Conservation (phyloP, 805 yeast species). For the Candida jianshihensis region DNA sequence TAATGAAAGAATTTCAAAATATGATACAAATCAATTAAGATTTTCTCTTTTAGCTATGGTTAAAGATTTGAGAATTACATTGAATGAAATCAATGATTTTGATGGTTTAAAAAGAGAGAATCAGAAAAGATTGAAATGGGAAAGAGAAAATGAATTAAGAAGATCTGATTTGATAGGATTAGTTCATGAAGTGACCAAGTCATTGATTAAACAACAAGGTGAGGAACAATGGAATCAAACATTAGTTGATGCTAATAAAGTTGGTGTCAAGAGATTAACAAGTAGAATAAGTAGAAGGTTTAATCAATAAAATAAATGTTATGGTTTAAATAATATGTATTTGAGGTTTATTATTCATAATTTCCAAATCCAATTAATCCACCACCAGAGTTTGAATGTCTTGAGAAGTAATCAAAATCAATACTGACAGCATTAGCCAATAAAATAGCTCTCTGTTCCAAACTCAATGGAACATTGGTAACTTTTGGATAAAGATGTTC, state of each 20-base stretch:
- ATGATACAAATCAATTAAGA: constrained; percentile 41
- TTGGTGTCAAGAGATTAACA: constrained; percentile 1
- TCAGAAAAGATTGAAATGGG: constrained; percentile 44
- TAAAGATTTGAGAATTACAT: constrained; percentile 38
- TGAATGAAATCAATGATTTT: constrained; percentile 32
- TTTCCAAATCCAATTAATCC: constrained; percentile 12
- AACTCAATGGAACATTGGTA: constrained; percentile 40
- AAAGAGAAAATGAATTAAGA: constrained; percentile 46
- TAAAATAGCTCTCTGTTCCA: constrained; percentile 81
- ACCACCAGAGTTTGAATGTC: constrained; percentile 60
- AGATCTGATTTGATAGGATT: constrained; percentile 48
- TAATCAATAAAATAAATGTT: no score
- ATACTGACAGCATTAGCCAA: constrained; percentile 85
- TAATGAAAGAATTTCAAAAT: constrained; percentile 38
- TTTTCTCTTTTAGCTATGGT: constrained; percentile 51
- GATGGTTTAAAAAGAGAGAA: constrained; percentile 33
- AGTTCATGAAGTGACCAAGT: constrained; percentile 38
- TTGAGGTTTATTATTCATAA: constrained; percentile 1
- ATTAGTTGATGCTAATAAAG: constrained; percentile 22
- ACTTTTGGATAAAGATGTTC: constrained; percentile 44
- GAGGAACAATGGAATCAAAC: constrained; percentile 34
- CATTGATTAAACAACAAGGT: constrained; percentile 27
- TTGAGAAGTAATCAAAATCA: constrained; percentile 94
- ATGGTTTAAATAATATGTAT: constrained; percentile 29
- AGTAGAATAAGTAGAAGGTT: constrained; percentile 1